Conservation (phyloP, 257 asterid genomes). For the Solanum pennellii region DNA sequence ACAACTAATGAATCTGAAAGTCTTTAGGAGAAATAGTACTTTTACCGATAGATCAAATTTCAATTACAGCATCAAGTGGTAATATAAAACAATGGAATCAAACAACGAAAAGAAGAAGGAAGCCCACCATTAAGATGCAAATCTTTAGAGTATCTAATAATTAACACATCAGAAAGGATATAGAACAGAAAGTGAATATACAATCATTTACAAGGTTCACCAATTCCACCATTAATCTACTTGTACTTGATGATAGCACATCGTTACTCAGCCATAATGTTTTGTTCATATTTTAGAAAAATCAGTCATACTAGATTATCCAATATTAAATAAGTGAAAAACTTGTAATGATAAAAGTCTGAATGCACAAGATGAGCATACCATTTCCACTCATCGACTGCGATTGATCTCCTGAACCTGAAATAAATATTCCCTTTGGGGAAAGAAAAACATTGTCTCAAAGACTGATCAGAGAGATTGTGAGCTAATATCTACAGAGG, state of each 20-base stretch:
- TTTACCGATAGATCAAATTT: background rate
- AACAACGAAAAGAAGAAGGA: background rate
- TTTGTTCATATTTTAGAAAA: background rate
- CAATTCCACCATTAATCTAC: background rate
- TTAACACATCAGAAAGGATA: background rate
- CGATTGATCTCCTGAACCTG: slow-evolving; percentile 95
- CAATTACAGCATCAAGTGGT: background rate
- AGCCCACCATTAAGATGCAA: background rate
- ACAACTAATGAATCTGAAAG: background rate
- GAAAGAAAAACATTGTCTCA: slow-evolving; percentile 12
- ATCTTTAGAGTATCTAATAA: background rate
- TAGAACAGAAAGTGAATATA: background rate
- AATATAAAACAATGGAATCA: background rate
- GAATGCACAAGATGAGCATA: slow-evolving; percentile 23
- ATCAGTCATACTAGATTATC: background rate
- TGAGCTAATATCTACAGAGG: background rate
- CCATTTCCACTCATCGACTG: slow-evolving; percentile 92
- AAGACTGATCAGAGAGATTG: background rate
- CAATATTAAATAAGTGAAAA: background rate
- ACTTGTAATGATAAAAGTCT: slow-evolving; percentile 4
- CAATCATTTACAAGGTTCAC: background rate
- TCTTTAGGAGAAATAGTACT: background rate
- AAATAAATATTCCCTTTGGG: slow-evolving; percentile 79
- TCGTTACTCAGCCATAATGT: background rate
- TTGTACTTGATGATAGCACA: background rate